These are phyloP conservation scores for Coemansia javaensis DNA, from an alignment of 192 early-diverging fungal species.

Conservation along the genomic window DNA sequence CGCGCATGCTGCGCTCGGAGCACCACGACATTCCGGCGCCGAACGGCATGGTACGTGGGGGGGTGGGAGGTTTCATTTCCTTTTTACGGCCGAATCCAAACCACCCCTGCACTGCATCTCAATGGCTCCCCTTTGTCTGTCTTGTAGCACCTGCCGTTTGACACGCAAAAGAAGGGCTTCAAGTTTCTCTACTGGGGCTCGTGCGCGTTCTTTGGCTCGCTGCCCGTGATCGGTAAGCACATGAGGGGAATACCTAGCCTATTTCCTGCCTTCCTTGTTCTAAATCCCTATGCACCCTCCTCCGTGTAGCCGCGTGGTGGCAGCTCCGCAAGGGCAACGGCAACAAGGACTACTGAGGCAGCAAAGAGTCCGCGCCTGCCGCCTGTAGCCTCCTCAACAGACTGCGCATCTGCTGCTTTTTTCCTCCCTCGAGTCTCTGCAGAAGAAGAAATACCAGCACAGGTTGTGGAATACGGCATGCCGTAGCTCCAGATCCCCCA, in stretches of 20 bases:
- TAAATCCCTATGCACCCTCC: neutral
- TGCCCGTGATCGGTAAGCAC: conserved; percentile 35
- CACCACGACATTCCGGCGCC: conserved; percentile 36
- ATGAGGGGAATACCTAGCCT: no score
- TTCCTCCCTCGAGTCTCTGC: no score
- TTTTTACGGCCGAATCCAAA: neutral
- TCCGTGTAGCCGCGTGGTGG: conserved; percentile 44
- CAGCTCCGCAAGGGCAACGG: conserved; percentile 52
- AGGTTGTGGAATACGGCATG: no score
- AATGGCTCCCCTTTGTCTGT: neutral
- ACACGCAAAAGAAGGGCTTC: conserved; percentile 45
- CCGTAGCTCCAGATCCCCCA: no score
- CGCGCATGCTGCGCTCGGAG: conserved; percentile 30
- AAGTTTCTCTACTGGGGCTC: conserved; percentile 50
- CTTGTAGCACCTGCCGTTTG: conserved; percentile 47
- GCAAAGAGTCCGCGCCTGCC: no score
- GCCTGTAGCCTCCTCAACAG: no score
- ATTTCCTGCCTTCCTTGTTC: neutral
- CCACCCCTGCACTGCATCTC: no score
- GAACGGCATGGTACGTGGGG: conserved; percentile 44
- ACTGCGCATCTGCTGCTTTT: no score
- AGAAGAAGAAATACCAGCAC: no score
- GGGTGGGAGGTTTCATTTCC: neutral
- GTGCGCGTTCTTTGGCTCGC: conserved; percentile 22
- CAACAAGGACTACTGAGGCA: conserved; percentile 35